Percentiles rank a stretch among this genome's conserved stretches.
phyloP scores from a whole-genome alignment of 2,329 filamentous ascomycete genomes.

The Moelleriella libera region DNA sequence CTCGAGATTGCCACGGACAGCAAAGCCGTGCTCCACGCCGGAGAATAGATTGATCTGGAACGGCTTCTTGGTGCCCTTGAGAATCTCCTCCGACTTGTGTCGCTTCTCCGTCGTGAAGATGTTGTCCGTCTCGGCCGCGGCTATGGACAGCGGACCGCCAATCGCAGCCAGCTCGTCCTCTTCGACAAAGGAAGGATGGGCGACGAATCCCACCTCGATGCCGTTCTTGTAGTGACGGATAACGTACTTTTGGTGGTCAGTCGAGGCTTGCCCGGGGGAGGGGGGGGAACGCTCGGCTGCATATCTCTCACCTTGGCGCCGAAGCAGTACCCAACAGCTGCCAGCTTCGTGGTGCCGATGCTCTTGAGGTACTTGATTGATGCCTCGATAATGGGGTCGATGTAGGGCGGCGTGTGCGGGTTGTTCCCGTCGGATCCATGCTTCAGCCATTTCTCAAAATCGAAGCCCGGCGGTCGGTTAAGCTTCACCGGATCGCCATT shows the following conservation, averaged over 20 bases:
- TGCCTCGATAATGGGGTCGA: constrained; percentile 19
- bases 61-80: constrained; percentile 34
- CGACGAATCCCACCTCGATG: constrained; percentile 45
- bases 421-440: constrained; percentile 32
- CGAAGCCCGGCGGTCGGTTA: constrained; percentile 12
- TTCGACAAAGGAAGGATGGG: constrained; percentile 49
- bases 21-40: constrained; percentile 59
- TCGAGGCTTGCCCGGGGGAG: not conserved
- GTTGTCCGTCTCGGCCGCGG: constrained; percentile 47
- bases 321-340: constrained; percentile 49
- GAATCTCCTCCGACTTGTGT: constrained; percentile 42
- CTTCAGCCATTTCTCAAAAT: constrained; percentile 19
- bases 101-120: constrained; percentile 44
- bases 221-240: constrained; percentile 46
- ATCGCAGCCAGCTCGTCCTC: constrained; percentile 44
- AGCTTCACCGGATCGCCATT: constrained; percentile 18
- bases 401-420: constrained; percentile 19
- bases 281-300: not conserved
- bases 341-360: constrained; percentile 38
- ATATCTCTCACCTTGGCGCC: constrained; percentile 37
- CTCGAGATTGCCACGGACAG: constrained; percentile 47
- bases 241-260: constrained; percentile 38
- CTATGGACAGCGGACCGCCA: constrained; percentile 41
- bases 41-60: constrained; percentile 62
- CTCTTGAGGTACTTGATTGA: constrained; percentile 39